These are phyloP conservation scores for Rhizophagus sp. DNA, from an alignment of 192 early-diverging fungal species.

Conservation along the genomic window DNA sequence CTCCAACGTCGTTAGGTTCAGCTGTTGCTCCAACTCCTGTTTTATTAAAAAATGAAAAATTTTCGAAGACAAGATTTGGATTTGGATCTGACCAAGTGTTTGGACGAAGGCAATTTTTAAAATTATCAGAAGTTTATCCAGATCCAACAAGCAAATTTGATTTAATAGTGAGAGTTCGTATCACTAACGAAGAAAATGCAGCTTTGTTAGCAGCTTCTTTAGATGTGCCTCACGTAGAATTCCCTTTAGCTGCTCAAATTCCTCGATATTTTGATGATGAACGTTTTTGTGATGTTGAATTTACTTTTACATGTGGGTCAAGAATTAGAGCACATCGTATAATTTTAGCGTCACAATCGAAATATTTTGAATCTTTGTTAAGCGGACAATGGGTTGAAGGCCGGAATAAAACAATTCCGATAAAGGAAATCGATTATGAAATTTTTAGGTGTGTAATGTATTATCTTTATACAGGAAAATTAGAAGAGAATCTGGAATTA, in stretches of 20 bases:
- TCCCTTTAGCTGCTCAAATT: constrained; percentile 6
- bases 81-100: constrained; percentile 20
- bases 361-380: constrained; percentile 24
- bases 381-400: constrained; percentile 16
- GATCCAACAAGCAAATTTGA: constrained; percentile 20
- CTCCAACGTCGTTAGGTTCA: not conserved
- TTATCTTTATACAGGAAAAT: constrained; percentile 24
- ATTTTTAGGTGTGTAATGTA: constrained; percentile 12
- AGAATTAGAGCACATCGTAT: constrained; percentile 22
- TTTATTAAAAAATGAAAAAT: constrained; percentile 19
- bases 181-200: constrained; percentile 15
- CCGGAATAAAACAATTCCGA: constrained; percentile 9
- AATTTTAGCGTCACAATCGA: constrained; percentile 14
- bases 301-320: constrained; percentile 9
- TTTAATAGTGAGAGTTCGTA: constrained; percentile 18
- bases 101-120: constrained; percentile 16
- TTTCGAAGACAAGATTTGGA: constrained; percentile 17
- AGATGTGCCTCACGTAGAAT: constrained; percentile 1
- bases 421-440: constrained; percentile 19
- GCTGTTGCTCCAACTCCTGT: not conserved
- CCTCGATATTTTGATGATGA: constrained; percentile 19
- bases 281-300: constrained; percentile 21
- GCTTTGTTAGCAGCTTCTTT: not conserved
- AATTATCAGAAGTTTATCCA: constrained; percentile 10
- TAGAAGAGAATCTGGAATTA: constrained; percentile 25